Conservation (phyloP, 31 red algal genomes). For the Bonnemaisonia californica region DNA sequence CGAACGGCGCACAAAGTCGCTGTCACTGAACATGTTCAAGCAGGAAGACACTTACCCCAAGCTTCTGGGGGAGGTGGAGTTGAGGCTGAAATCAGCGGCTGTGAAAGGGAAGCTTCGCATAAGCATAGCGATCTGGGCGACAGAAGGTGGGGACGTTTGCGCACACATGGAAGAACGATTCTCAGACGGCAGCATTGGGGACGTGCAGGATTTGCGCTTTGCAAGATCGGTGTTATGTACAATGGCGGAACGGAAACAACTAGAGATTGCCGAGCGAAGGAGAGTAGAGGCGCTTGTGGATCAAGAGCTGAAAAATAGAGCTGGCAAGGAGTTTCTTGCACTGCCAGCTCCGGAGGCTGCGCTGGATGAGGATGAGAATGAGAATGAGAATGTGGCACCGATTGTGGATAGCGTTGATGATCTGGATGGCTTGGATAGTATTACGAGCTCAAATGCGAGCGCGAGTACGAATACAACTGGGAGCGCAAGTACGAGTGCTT, state of each 20-base stretch:
- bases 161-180: constrained; percentile 36
- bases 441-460: too few species aligned
- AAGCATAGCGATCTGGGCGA: constrained; percentile 19
- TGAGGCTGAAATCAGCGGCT: constrained; percentile 14
- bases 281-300: constrained; percentile 29
- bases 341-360: background rate
- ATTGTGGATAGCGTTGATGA: background rate
- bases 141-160: constrained; percentile 47
- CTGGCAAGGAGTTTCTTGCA: background rate
- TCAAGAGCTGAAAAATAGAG: constrained; percentile 24
- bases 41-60: constrained; percentile 40
- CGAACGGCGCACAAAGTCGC: constrained; percentile 49
- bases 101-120: constrained; percentile 52
- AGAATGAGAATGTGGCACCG: background rate
- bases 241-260: constrained; percentile 30
- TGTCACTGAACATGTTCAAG: constrained; percentile 61
- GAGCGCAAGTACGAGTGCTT: too few species aligned
- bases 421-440: too few species aligned
- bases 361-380: background rate
- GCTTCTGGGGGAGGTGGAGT: constrained; percentile 49
- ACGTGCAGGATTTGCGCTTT: constrained; percentile 19
- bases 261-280: constrained; percentile 52
- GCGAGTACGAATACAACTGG: too few species aligned
- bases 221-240: constrained; percentile 40
- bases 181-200: constrained; percentile 37